Base-by-base conservation (phyloP, 139 green algal species). In the Chlamydomonas urium region DNA sequence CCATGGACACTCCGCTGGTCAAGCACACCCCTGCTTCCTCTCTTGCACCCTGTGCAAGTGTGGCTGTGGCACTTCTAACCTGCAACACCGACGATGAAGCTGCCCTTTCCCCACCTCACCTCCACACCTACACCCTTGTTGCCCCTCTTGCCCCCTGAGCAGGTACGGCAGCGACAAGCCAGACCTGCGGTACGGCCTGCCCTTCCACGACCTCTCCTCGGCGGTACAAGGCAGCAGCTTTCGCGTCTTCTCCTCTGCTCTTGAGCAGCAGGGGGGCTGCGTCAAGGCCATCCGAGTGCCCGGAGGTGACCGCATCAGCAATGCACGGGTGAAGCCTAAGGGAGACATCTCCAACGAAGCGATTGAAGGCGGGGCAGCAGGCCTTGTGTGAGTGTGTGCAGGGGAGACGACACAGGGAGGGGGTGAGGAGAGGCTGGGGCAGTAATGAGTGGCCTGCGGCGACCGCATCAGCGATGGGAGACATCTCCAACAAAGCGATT, bases 201-300 rank as follows among this genome's bases (percentile, higher is more conserved):
- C 91, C 74, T 82, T 94, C 61, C 35, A 66, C 0, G 60, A 67
- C 29, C 21, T 67, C 21, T 47, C 60, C 38, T 14, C 58, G 37
- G 65, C 65, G n/a, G 60, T 67, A 45, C 60, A 26, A 8, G 29
- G 29, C 26, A 45, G 60, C 29, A 45, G 29, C 33, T 67, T 67
- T 26, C n/a, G 86, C 72, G 88, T 98, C 29, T 98, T 99, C 80
- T 59, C 87, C 1, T 71, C 60, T 4, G 90, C 92, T 2, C 65
- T 94, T 21, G 81, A 72, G 1, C n/a, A n/a, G n/a, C 73, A 65
- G 1, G 88, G 93, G 21, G 91, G 90, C 38, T 84, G 78, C 24
- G 91, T 99, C 19, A 96, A 96, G 78, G 90, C 84, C 21, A 84
- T 98, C 33, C 48, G 80, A 0, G 79, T 99, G 42, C 89, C 91